Conservation (phyloP, 352 stramenopile species). For the Globisporangium recalcitrans region DNA sequence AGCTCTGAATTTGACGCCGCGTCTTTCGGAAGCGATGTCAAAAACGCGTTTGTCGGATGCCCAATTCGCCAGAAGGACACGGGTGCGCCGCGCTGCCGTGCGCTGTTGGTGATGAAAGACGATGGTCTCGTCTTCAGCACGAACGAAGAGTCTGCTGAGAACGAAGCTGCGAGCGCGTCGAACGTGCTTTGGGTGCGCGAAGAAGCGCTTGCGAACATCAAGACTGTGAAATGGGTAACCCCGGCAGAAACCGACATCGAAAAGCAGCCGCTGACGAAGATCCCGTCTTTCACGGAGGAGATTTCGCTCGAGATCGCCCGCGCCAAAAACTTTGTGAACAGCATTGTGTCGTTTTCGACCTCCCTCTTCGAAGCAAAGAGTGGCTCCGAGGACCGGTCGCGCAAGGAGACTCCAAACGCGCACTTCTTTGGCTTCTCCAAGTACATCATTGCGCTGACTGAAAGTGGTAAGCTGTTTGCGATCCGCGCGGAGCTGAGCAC, state of each 20-base stretch:
- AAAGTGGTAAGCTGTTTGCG: constrained; percentile 77
- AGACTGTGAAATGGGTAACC: constrained; percentile 73
- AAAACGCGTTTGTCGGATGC: constrained; percentile 49
- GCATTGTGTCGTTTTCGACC: constrained; percentile 39
- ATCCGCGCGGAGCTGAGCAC: constrained; percentile 71
- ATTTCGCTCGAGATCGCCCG: constrained; percentile 52
- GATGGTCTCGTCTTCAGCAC: constrained; percentile 66
- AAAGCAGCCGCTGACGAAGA: constrained; percentile 61
- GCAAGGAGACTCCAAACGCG: constrained; percentile 55
- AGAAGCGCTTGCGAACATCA: constrained; percentile 72
- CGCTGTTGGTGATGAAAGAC: constrained; percentile 64
- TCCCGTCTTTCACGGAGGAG: constrained; percentile 72
- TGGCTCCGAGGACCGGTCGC: constrained; percentile 26
- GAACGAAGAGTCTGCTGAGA: constrained; percentile 36
- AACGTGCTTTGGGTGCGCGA: constrained; percentile 73
- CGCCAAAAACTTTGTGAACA: constrained; percentile 44
- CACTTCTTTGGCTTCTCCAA: constrained; percentile 85
- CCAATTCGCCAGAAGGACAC: constrained; percentile 53
- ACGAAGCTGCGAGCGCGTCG: neutral
- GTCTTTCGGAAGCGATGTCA: constrained; percentile 46
- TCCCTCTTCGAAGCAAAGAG: constrained; percentile 44
- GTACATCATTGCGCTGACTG: constrained; percentile 67
- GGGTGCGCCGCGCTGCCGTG: constrained; percentile 35
- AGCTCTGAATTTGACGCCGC: constrained; percentile 42
- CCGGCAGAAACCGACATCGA: constrained; percentile 73